Evolutionary conservation across 306 rosid species (phyloP), one percentile per base, ranked within the genome.

Genomic region (Vicia faba): DNA sequence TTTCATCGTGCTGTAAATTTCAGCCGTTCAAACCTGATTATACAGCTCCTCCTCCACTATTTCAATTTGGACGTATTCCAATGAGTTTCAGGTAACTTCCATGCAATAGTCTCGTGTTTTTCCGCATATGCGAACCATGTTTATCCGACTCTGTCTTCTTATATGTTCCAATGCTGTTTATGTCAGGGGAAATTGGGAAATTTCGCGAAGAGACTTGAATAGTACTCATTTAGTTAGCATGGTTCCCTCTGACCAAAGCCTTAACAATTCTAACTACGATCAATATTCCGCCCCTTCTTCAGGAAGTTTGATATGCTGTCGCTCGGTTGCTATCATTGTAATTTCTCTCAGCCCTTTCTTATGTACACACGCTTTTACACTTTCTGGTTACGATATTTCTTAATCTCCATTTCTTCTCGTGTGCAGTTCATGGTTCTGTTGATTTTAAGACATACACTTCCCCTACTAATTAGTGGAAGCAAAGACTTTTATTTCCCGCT

Each of bases 121-220:
- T 2, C 10, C 5, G 25, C 25, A 1, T 31, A 50, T 20, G 43
- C 15, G 66, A 63, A 67, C 10, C 48, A 16, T 39, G 19, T 48
- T 62, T 49, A 19, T 5, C 13, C 18, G 8, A 26, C 41, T 26
- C 44, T 19, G 54, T 60, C 26, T 75, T 41, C 12, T 15, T 55
- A 69, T 55, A n/a, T 41, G 54, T 54, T 64, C 44, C 10, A 4
- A 3, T 72, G 70, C 19, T 78, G 69, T 49, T 38, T 39, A 46
- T 83, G 15, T 73, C 79, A 95, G 99, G 82, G 97, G 97, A 69
- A 88, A 95, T 72, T 90, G 99, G 99, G 99, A 95, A 83, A 84
- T 86, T 66, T 71, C 95, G 1, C 77, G 97, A 76, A 86, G 96
- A 69, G 88, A 87, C 76, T 72, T 81, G 53, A 84, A 84, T 16